Conservation (phyloP, 768 basidiomycete genomes). For the Tephrocybe sp. region DNA sequence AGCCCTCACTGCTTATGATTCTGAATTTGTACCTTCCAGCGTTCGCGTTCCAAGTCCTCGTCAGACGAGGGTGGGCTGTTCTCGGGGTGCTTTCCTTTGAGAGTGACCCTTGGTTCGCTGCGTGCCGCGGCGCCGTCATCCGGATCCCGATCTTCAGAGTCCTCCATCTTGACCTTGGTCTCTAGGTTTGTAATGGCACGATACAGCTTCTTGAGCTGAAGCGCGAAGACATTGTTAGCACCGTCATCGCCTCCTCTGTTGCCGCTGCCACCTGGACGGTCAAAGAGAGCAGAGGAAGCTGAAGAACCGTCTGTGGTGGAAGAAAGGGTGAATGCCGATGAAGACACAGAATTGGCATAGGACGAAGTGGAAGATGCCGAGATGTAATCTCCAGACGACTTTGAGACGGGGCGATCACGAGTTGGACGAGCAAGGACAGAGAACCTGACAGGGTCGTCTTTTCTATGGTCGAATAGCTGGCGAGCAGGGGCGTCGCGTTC, state of each 20-base stretch:
- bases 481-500: constrained; percentile 37
- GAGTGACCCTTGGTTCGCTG: constrained; percentile 41
- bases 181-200: constrained; percentile 82
- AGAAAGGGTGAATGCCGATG: constrained; percentile 71
- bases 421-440: constrained; percentile 56
- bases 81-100: constrained; percentile 41
- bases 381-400: constrained; percentile 67
- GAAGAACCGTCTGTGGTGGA: constrained; percentile 80
- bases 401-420: constrained; percentile 49
- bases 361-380: constrained; percentile 78
- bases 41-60: constrained; percentile 71
- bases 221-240: constrained; percentile 63
- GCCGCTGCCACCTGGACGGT: constrained; percentile 43
- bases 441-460: constrained; percentile 91
- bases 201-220: constrained; percentile 81
- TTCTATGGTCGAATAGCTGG: constrained; percentile 85
- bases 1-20: constrained; percentile 84
- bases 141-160: constrained; percentile 48
- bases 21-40: constrained; percentile 67
- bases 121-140: constrained; percentile 33
- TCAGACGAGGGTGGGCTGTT: constrained; percentile 20
- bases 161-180: constrained; percentile 65
- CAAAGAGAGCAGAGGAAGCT: constrained; percentile 68
- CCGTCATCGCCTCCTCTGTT: constrained; percentile 50
- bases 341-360: constrained; percentile 66